These are phyloP conservation scores for Penicillium crystallinum DNA, from an alignment of 495 filamentous ascomycete genomes.

Conservation along the genomic window DNA sequence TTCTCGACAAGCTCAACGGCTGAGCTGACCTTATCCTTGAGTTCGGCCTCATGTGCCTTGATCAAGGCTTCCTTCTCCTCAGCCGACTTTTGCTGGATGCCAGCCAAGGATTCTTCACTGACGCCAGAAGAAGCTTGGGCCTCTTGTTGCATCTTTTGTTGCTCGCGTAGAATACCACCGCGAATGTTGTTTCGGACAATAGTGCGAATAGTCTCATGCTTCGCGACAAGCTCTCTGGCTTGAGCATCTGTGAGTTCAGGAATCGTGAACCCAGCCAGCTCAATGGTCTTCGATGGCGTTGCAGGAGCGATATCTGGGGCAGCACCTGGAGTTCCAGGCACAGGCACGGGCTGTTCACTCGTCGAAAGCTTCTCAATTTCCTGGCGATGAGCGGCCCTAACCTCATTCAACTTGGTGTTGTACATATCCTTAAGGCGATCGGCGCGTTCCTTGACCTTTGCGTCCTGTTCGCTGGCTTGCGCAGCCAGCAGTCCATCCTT, in stretches of 20 bases:
- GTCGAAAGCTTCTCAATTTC: slow-evolving; percentile 60
- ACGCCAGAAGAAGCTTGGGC: slow-evolving; percentile 12
- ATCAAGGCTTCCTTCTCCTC: slow-evolving; percentile 60
- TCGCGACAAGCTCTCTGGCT: slow-evolving; percentile 57
- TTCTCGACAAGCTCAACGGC: slow-evolving; percentile 48
- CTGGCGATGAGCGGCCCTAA: slow-evolving; percentile 48
- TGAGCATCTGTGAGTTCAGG: slow-evolving; percentile 52
- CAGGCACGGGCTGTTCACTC: slow-evolving; percentile 45
- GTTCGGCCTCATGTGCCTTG: slow-evolving; percentile 43
- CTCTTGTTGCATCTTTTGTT: slow-evolving; percentile 39
- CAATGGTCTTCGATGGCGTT: slow-evolving; percentile 30
- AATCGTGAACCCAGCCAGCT: slow-evolving; percentile 14
- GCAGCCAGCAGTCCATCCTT: slow-evolving; percentile 36
- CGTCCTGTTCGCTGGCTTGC: slow-evolving; percentile 43
- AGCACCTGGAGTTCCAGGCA: slow-evolving; percentile 30
- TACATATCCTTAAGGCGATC: slow-evolving; percentile 68
- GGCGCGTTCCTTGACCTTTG: slow-evolving; percentile 59
- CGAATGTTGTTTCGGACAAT: slow-evolving; percentile 60
- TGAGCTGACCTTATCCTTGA: slow-evolving; percentile 41
- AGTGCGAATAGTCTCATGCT: slow-evolving; percentile 56
- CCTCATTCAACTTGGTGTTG: slow-evolving; percentile 64
- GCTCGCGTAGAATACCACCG: neutral
- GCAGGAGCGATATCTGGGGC: slow-evolving; percentile 29
- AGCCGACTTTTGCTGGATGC: slow-evolving; percentile 46
- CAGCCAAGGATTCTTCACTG: slow-evolving; percentile 27